phyloP scores from a whole-genome alignment of 225 moss, liverwort and hornwort genomes.

The Bryoerythrophyllum caledonicum region DNA sequence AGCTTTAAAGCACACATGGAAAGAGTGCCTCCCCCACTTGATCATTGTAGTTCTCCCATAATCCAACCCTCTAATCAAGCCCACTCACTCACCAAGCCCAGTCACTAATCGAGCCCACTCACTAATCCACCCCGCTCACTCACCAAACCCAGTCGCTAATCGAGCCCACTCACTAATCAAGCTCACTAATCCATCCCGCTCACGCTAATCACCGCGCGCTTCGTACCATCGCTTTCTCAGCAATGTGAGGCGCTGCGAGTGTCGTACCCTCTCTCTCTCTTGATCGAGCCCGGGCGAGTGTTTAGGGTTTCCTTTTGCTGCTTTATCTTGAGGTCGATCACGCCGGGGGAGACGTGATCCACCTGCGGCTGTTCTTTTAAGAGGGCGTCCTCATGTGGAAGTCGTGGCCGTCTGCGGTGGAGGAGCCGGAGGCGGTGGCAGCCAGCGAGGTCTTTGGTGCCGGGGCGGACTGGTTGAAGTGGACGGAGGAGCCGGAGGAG shows the following conservation, averaged over 20 bases:
- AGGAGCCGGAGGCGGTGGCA: slow-evolving; percentile 54
- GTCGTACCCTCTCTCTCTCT: too few relatives aligned
- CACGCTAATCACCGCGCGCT: too few relatives aligned
- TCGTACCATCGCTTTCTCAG: too few relatives aligned
- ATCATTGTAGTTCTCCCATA: background rate
- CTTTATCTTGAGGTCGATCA: slow-evolving; percentile 1
- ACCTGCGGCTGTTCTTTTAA: slow-evolving; percentile 1
- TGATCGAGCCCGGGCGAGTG: background rate
- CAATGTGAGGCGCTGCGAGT: too few relatives aligned
- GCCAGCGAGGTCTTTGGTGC: slow-evolving; percentile 62
- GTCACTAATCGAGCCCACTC: too few relatives aligned
- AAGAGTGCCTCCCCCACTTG: background rate
- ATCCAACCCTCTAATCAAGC: too few relatives aligned
- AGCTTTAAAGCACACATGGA: background rate
- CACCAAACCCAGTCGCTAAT: too few relatives aligned
- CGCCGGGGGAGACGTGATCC: slow-evolving; percentile 23
- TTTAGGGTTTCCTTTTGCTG: background rate
- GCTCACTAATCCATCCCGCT: too few relatives aligned
- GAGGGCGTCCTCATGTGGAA: slow-evolving; percentile 22
- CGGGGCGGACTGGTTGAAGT: slow-evolving; percentile 69
- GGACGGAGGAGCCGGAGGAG: slow-evolving; percentile 63
- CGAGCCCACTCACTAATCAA: too few relatives aligned
- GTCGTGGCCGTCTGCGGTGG: slow-evolving; percentile 32
- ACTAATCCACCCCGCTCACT: too few relatives aligned
- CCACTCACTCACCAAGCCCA: too few relatives aligned